Evolutionary conservation across 139 green algal genomes (phyloP), one percentile per base, ranked within the genome.

Genomic region (Closterium sp.): DNA sequence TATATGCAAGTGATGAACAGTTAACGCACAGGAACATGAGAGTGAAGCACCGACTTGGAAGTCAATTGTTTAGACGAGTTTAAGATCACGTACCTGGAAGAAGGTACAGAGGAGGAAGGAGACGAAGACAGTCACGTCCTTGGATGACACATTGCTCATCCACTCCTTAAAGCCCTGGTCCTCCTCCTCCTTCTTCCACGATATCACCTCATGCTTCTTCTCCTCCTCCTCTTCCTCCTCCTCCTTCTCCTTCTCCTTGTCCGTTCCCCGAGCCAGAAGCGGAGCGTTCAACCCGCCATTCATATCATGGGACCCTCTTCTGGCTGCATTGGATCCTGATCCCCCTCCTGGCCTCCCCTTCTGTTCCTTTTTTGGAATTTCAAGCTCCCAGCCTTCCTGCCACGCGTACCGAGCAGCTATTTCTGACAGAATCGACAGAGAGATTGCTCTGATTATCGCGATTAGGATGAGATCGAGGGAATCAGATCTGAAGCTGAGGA

Each of bases 71-170:
- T 9, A 73, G 50, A 24, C 50, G 50, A 4, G 10, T 73, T 11
- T 24, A 73, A 70, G 10, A 19, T 70, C 45, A 70, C 45, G 45
- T 2, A 93, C 91, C 91, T 93, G 91, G 38, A 93, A 93, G 2
- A 91, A 70, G 19, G 91, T 93, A 86, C 91, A 93, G 73, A 91
- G 17, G 28, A 93, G 91, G 86, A 93, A 93, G 21, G 86, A 89
- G 10, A 11, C 86, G 85, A 93, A 93, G 21, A 93, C 86, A 24
- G 86, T 87, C 70, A 93, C 31, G 32, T 93, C 91, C 91, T 93
- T 93, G 6, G 22, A 24, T 30, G 91, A 91, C 70, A 91, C 24
- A 31, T 30, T 50, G 38, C 73, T 93, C 62, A 91, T 29, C 91
- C 91, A 93, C 70, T 93, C 91, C 70, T 27, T 30, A 24, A 91